Evolutionary conservation across 306 rosid genomes (phyloP), one percentile per base, ranked within the genome.

Genomic region (Pterocarpus santalinus): DNA sequence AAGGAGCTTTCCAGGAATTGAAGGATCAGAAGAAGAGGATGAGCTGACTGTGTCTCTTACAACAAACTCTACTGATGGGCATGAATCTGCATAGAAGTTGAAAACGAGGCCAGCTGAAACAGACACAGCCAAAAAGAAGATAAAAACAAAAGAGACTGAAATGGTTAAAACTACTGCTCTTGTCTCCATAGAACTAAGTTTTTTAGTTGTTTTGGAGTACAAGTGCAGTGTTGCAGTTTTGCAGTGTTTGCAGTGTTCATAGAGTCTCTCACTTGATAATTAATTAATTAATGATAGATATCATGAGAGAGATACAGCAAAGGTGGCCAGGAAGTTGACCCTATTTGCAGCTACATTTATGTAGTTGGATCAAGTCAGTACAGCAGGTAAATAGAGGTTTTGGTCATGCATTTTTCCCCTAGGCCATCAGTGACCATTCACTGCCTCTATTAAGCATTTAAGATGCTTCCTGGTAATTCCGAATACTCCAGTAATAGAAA

Each of bases 1-100:
- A 63, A 93, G 93, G 72, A 93, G 97, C 88, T 93, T 91, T 35
- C 92, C 97, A 4, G 97, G 94, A 55, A 91, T 35, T n/a, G 97
- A 79, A 34, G 94, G 90, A 82, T 93, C 97, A 13, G 9, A 32
- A 35, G 90, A 80, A 49, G 92, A 88, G 75, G 89, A 89, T 58
- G 97, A 90, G 22, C 87, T 81, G n/a, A 93, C 92, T 4, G 90
- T 85, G 81, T 85, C 78, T 79, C 89, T 80, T 15, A 93, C 90
- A 15, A 90, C 62, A 7, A 86, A 58, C 86, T 93, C 97, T 5
- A 96, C 97, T 1, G 89, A 0, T 30, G 97, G 97, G 78, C 97
- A 93, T 46, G 94, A 87, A 81, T 70, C 75, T 16, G 81, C 86
- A 78, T 93, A 93, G 88, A 91, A 93, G 73, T 87, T 80, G 79